Evolutionary conservation across 1,284 basidiomycete species (phyloP), one percentile per base, ranked within the genome.

Genomic region (Puccinia polysora): DNA sequence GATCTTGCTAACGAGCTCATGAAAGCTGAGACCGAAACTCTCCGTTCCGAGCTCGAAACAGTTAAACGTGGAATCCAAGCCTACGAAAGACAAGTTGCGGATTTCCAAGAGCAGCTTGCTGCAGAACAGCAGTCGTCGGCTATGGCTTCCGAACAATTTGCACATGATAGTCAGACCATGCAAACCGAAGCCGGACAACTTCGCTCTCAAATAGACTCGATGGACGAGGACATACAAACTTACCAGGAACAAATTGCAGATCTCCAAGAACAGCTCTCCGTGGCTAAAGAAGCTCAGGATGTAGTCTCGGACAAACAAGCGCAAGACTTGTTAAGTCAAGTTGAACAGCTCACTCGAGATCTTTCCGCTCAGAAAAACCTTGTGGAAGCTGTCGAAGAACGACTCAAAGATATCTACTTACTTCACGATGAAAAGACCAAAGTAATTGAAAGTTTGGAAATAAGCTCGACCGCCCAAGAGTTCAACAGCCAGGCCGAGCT

Each of bases 331-430:
- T 20, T 23, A 5, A 60, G 12, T 23, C 38, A 60, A 43, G 32
- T 60, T 1, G 58, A 43, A 23, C 58, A 60, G 38, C 58, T 60
- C 25, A 40, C 58, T 38, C 58, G 43, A 15, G 38, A 60, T 43
- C 58, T 60, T n/a, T 15, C 23, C 23, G 18, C 23, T 5, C 36
- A 60, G 28, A 38, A 60, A 38, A 60, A 4, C 28, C 58, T 60
- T 25, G 23, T 38, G 15, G 58, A 43, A 4, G 18, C 34, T 23
- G 36, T 60, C n/a, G 20, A 60, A 43, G 36, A 43, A 43, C 40
- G 18, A 43, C 8, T 43, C 40, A 43, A 8, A n/a, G n/a, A n/a
- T n/a, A n/a, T n/a, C n/a, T n/a, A n/a, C n/a, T n/a, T n/a, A n/a
- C n/a, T n/a, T n/a, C n/a, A n/a, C n/a, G n/a, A n/a, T 43, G n/a